Evolutionary conservation across 768 basidiomycete genomes (phyloP), one percentile per base, ranked within the genome.

Genomic region (Amanita fuliginea): DNA sequence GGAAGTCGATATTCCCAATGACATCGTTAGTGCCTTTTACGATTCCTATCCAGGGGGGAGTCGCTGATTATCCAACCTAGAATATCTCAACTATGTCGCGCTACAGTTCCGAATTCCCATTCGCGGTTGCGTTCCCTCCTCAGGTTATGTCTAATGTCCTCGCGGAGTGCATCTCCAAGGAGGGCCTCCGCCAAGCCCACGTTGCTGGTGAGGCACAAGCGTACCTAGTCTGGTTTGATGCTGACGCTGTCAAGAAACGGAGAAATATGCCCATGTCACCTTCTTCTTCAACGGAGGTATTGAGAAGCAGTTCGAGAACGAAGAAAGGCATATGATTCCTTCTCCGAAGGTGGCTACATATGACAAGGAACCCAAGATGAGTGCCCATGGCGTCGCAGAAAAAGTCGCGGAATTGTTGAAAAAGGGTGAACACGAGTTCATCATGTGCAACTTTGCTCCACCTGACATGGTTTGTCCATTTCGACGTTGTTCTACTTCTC

Each of bases 251-350:
- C 16, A 19, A 48, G 93, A 96, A 64, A 95, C 93, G n/a, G 93
- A 95, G 64, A 95, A 97, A 67, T 97, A 94, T 64, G 92, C 92
- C 1, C 93, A 97, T 61, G 89, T 97, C 49, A 97, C 93, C 0
- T 95, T 96, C 74, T 96, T 95, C 77, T 95, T 96, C 77, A 96
- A 95, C 65, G 94, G 93, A 11, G 93, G 93, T 49, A 81, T 92
- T 24, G 94, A 96, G 72, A 88, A 92, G 62, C 88, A 94, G 59
- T 97, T 88, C 65, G 72, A 77, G 11, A 64, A 70, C 30, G 94
- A 96, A 61, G 85, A 88, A 56, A 74, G 94, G 13, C 73, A 81
- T 62, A 82, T 96, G 87, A 82, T 95, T 51, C 78, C 88, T 3
- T 93, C 90, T 13, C 94, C 92, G 36, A 94, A 89, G 59, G 92